Evolutionary conservation across 352 stramenopile genomes (phyloP), one percentile per base, ranked within the genome.

Genomic region (Sclerospora graminicola): DNA sequence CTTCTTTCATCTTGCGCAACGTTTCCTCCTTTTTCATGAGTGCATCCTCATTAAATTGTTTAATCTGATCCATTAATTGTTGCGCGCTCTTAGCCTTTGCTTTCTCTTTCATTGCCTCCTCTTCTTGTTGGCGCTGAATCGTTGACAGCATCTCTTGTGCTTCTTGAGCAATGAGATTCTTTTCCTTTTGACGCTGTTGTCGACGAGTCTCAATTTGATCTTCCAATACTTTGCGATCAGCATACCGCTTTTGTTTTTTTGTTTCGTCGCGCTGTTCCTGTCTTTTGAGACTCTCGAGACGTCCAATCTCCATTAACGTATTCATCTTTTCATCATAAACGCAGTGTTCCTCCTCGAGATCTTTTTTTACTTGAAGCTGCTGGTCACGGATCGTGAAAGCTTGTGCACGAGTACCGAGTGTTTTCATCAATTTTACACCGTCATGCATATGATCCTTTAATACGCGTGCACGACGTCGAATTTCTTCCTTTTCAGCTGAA

Each of bases 91-190:
- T 55, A 14, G 67, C 64, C 35, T 87, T 91, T 9, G 39, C 31
- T 20, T 45, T 44, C 45, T 94, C 85, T 42, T 89, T 87, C 34
- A 84, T 67, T 9, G 75, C 69, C 33, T 82, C 72, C 37, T 88
- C 76, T 30, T 78, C 51, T 36, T 82, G 61, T 34, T 85, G 74
- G 19, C 66, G 52, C 39, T 88, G 68, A 27, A 97, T 94, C 47
- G 78, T 82, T 13, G 71, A 66, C 19, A 95, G 51, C 73, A 97
- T 96, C 48, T 95, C 77, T 35, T 70, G 60, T 18, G 84, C 92
- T 63, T 97, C 93, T n/a, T 84, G 66, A 0, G 63, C 68, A 4
- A 79, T 48, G 0, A 75, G 35, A 5, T 54, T 57, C 23, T 32
- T 54, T 41, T 84, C 68, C 2, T 52, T 51, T 8, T 82, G 66